Percentiles rank a stretch among this genome's conserved stretches.
These are phyloP conservation scores for Phytophthora citrophthora DNA, from an alignment of 352 stramenopile species.

Conservation along the genomic window DNA sequence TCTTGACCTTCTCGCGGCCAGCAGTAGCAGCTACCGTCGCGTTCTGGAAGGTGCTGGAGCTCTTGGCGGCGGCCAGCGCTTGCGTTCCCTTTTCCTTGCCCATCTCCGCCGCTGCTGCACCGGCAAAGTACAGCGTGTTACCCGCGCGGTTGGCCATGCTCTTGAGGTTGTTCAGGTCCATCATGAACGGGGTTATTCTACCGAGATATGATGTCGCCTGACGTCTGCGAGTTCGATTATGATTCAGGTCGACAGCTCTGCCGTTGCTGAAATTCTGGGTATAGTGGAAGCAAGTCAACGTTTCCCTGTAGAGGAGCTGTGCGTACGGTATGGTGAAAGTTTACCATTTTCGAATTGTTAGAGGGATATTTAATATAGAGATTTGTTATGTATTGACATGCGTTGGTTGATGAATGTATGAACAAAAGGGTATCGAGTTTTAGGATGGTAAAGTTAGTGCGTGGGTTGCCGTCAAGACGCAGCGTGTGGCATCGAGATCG, in stretches of 20 bases:
- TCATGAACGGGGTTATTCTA: conserved; percentile 1
- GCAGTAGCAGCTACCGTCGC: conserved; percentile 55
- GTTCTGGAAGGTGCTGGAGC: conserved; percentile 65
- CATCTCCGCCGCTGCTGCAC: conserved; percentile 52
- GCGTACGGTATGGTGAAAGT: conserved; percentile 7
- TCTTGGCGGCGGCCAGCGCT: conserved; percentile 60
- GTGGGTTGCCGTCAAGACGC: conserved; percentile 17
- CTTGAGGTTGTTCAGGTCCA: conserved; percentile 74
- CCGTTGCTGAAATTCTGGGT: conserved; percentile 4
- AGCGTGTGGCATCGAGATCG: conserved; percentile 20
- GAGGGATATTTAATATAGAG: not conserved
- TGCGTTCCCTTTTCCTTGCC: conserved; percentile 66
- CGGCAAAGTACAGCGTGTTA: conserved; percentile 75
- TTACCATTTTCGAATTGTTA: not conserved
- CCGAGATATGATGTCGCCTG: not conserved
- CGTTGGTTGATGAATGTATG: not conserved
- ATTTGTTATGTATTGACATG: not conserved
- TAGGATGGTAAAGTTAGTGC: not conserved
- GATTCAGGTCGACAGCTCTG: conserved; percentile 20
- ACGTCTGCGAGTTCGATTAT: conserved; percentile 34
- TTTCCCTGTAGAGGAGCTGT: conserved; percentile 7
- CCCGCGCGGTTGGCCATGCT: conserved; percentile 76
- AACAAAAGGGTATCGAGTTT: not conserved
- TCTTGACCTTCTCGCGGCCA: conserved; percentile 67
- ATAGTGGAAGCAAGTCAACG: conserved; percentile 17